These are phyloP conservation scores for Penicillium chermesinum DNA, from an alignment of 495 filamentous ascomycete species.

Conservation along the genomic window DNA sequence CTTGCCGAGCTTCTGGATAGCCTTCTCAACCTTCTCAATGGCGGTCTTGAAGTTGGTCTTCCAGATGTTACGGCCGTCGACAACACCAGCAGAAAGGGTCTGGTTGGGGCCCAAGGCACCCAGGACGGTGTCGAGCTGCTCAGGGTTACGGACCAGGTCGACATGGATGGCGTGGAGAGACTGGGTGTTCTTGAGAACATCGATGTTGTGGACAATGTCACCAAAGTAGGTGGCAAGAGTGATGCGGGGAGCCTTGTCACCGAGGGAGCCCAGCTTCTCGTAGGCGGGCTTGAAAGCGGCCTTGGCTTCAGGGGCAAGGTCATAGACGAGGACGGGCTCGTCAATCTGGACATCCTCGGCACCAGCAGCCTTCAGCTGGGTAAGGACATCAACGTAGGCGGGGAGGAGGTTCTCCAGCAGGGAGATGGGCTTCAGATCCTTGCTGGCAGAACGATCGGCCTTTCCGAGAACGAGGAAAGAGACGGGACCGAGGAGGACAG, in stretches of 20 bases:
- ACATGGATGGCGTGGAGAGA: conserved; percentile 79
- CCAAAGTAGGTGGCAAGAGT: conserved; percentile 96
- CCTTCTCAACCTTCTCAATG: conserved; percentile 80
- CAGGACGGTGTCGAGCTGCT: conserved; percentile 83
- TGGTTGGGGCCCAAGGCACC: conserved; percentile 76
- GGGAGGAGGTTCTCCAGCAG: conserved; percentile 88
- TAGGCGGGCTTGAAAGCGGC: conserved; percentile 97
- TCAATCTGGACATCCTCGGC: conserved; percentile 95
- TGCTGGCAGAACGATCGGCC: conserved; percentile 84
- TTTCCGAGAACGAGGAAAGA: conserved; percentile 95
- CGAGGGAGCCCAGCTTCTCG: conserved; percentile 73
- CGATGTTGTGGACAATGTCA: conserved; percentile 98
- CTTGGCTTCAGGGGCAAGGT: conserved; percentile 82
- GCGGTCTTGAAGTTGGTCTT: conserved; percentile 95
- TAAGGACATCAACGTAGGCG: conserved; percentile 84
- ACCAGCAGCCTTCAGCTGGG: conserved; percentile 89
- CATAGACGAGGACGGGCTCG: conserved; percentile 92
- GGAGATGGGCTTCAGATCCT: conserved; percentile 76
- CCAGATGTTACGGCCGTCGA: conserved; percentile 99
- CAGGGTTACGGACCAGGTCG: conserved; percentile 93
- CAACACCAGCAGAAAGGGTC: conserved; percentile 86
- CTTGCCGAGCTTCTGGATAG: conserved; percentile 88
- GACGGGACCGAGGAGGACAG: conserved; percentile 91
- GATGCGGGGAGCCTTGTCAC: conserved; percentile 72
- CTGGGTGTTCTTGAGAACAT: conserved; percentile 65